Evolutionary conservation across 345 rosid genomes (phyloP), one percentile per base, ranked within the genome.

Genomic region (Carallia pectinifolia): DNA sequence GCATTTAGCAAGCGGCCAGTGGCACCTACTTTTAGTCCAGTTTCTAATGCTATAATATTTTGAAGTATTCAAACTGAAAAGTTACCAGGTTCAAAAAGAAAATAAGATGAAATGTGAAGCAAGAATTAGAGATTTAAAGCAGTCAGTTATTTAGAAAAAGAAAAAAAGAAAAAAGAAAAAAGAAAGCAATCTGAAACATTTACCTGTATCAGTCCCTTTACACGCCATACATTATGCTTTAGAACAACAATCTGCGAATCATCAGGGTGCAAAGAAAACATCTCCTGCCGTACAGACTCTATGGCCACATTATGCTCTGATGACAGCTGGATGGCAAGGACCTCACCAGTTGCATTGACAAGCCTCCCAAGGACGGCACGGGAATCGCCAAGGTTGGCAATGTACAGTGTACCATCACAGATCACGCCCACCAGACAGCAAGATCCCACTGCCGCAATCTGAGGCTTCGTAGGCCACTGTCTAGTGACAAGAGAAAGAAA

Each of bases 191-290:
- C 18, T 30, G 4, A 29, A 7, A 62, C 15, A 7, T 44, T 36
- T 64, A 77, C 81, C 77, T 77, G 81, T 67, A 77, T 77, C 40
- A 77, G 67, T 63, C 81, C 81, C 76, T 77, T 77, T 58, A 77
- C 81, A 9, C 77, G 77, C 80, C 80, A 77, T 38, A 77, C 80
- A 58, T 77, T 77, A 64, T 77, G 80, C 68, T 72, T 77, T 62
- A 77, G 63, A 68, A 77, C 76, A 27, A 77, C 80, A 67, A 77
- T 72, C 3, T 64, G 76, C 8, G 72, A 39, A 48, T 77, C 80
- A 62, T 77, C 80, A 10, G 80, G 80, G 48, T 77, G 80, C 66
- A 68, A 15, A 72, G 81, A 72, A 61, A 58, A 72, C 81, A 77
- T 68, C 81, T 77, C 81, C 63, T 77, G 81, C 52, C 81, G 68